Evolutionary conservation across 352 stramenopile genomes (phyloP).

Genomic region (Globisporangium nagaii): DNA sequence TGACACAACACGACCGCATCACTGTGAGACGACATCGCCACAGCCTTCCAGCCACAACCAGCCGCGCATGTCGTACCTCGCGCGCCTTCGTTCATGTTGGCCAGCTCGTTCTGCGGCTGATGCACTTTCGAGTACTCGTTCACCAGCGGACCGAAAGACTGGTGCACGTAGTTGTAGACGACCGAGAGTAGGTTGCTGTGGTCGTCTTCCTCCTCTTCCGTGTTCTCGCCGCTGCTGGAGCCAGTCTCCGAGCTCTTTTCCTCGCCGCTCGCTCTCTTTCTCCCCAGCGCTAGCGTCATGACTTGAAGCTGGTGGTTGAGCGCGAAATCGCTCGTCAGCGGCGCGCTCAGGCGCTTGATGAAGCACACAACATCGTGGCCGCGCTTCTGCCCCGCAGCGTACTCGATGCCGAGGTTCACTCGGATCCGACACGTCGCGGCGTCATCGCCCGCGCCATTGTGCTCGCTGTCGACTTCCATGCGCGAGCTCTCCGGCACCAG

Average conservation of each 20-base stretch:
- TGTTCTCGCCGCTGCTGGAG: constrained; percentile 47
- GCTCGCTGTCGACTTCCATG: constrained; percentile 16
- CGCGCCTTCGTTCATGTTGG: constrained; percentile 57
- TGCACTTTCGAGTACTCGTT: constrained; percentile 85
- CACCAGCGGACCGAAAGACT: constrained; percentile 83
- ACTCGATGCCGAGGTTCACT: constrained; percentile 79
- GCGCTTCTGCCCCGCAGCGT: constrained; percentile 50
- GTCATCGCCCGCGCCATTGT: constrained; percentile 15
- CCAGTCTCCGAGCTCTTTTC: constrained; percentile 20
- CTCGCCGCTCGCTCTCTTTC: constrained; percentile 20
- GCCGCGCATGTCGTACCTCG: constrained; percentile 19
- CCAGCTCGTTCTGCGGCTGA: constrained; percentile 61
- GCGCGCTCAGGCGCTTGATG: constrained; percentile 75
- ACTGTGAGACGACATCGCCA: background rate
- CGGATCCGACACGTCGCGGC: constrained; percentile 31
- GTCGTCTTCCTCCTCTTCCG: constrained; percentile 58
- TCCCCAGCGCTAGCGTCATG: constrained; percentile 78
- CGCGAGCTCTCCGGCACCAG: background rate
- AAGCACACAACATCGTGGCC: constrained; percentile 81
- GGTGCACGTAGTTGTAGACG: constrained; percentile 87
- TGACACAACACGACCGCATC: background rate
- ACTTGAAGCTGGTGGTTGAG: constrained; percentile 83
- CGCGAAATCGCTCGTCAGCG: constrained; percentile 58
- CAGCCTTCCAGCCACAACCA: background rate
- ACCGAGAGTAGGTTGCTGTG: constrained; percentile 68